Percentiles rank a stretch among this genome's conserved stretches.
Evolutionary conservation across 2,329 filamentous ascomycete species (phyloP).

Genomic region (Remersonia thermophila): DNA sequence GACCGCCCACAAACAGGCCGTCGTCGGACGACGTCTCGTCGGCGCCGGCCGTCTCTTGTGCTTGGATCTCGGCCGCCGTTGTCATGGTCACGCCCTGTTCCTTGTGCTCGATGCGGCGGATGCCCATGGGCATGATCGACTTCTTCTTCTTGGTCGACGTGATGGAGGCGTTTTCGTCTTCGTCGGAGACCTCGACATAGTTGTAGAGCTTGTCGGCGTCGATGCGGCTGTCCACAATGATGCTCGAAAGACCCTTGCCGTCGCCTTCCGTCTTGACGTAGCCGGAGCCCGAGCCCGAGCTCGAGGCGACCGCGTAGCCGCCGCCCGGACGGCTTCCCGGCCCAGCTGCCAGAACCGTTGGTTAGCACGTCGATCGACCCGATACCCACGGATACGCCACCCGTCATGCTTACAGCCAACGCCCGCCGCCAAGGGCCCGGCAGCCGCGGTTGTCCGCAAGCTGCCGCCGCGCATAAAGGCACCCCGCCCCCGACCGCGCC

Average conservation of each 20-base stretch:
- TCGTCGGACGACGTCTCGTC: constrained; percentile 16
- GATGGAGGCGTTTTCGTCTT: constrained; percentile 26
- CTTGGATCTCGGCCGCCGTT: constrained; percentile 45
- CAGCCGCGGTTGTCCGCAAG: constrained; percentile 20
- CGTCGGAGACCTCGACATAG: constrained; percentile 24
- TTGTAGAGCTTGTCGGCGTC: constrained; percentile 45
- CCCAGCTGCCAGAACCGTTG: no score
- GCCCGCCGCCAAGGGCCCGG: constrained; percentile 25
- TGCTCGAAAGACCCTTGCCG: constrained; percentile 7
- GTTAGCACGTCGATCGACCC: no score
- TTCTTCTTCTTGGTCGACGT: constrained; percentile 23
- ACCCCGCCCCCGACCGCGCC: constrained; percentile 19
- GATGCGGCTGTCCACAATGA: constrained; percentile 34
- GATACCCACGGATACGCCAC: no score
- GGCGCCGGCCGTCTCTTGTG: constrained; percentile 36
- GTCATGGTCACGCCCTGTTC: constrained; percentile 41
- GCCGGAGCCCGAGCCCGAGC: constrained; percentile 4
- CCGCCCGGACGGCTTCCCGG: neutral
- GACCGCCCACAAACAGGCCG: constrained; percentile 14
- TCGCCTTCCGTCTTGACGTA: constrained; percentile 10
- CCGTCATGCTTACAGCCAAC: constrained; percentile 11
- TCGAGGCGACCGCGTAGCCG: constrained; percentile 8
- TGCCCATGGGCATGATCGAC: constrained; percentile 40
- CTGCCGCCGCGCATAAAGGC: constrained; percentile 19
- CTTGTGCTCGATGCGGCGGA: constrained; percentile 41